phyloP scores from a whole-genome alignment of 2,329 filamentous ascomycete genomes.

The Claviceps sp. region DNA sequence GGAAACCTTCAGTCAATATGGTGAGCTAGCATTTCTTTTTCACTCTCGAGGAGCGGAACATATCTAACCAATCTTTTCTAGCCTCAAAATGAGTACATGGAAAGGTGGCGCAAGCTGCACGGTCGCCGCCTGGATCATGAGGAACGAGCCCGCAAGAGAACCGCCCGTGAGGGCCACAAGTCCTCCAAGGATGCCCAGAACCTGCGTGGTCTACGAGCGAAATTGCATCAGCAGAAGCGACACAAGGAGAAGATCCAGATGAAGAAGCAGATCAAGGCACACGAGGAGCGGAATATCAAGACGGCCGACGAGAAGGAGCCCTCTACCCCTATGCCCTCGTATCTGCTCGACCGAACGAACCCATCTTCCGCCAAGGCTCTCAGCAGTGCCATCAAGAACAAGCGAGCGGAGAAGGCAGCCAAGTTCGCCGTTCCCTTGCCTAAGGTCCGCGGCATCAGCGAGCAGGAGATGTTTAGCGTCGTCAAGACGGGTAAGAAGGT shows the following conservation, averaged over 20 bases:
- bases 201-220: constrained; percentile 78
- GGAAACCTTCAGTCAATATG: constrained; percentile 3
- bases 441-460: constrained; percentile 79
- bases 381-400: constrained; percentile 84
- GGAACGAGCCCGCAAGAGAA: constrained; percentile 75
- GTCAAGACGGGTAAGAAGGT: constrained; percentile 94
- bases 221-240: constrained; percentile 84
- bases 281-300: constrained; percentile 95
- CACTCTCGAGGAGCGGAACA: neutral
- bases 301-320: constrained; percentile 68
- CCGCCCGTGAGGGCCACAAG: constrained; percentile 81
- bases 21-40: neutral
- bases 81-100: constrained; percentile 73
- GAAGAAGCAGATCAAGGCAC: constrained; percentile 84
- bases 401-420: constrained; percentile 84
- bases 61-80: constrained; percentile 18
- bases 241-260: constrained; percentile 98
- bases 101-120: constrained; percentile 50
- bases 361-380: constrained; percentile 53
- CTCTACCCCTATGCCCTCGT: constrained; percentile 73
- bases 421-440: constrained; percentile 86
- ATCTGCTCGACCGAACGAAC: constrained; percentile 74
- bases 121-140: constrained; percentile 60
- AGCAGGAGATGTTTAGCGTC: constrained; percentile 97
- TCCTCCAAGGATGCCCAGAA: constrained; percentile 85